Evolutionary conservation across 257 asterid genomes (phyloP).

Genomic region (Fraxinus americana): DNA sequence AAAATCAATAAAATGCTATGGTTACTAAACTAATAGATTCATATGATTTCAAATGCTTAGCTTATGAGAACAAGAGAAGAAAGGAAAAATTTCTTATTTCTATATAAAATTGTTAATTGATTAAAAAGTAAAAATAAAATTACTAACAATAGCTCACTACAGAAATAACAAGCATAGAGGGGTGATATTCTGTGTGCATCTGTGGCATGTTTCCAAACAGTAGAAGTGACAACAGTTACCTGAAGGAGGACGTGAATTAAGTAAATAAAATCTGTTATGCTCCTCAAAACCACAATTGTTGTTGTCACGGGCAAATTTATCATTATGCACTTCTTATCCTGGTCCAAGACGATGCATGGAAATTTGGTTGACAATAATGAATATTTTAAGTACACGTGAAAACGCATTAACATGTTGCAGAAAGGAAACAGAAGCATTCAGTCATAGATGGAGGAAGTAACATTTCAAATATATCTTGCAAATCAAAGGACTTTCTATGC

Average conservation of each 20-base stretch:
- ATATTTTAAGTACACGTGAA: not conserved
- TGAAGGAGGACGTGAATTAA: constrained; percentile 82
- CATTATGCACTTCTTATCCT: constrained; percentile 72
- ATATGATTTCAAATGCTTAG: not conserved
- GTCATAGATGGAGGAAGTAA: not conserved
- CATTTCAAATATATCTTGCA: not conserved
- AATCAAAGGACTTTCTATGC: not conserved
- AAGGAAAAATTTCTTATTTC: not conserved
- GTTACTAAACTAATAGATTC: not conserved
- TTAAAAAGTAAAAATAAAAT: not conserved
- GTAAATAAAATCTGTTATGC: constrained; percentile 74
- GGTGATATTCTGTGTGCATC: not conserved
- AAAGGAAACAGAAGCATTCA: not conserved
- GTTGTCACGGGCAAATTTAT: constrained; percentile 59
- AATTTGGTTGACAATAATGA: constrained; percentile 12
- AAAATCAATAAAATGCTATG: not conserved
- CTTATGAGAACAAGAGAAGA: not conserved
- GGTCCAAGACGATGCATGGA: constrained; percentile 19
- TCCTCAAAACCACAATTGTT: constrained; percentile 61
- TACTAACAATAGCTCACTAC: not conserved
- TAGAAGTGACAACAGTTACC: constrained; percentile 42
- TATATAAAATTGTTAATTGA: not conserved
- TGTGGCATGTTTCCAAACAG: not conserved
- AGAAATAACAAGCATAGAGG: not conserved
- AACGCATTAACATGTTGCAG: not conserved